Conservation (phyloP, 2,329 filamentous ascomycete genomes). For the Pseudopithomyces maydicus region DNA sequence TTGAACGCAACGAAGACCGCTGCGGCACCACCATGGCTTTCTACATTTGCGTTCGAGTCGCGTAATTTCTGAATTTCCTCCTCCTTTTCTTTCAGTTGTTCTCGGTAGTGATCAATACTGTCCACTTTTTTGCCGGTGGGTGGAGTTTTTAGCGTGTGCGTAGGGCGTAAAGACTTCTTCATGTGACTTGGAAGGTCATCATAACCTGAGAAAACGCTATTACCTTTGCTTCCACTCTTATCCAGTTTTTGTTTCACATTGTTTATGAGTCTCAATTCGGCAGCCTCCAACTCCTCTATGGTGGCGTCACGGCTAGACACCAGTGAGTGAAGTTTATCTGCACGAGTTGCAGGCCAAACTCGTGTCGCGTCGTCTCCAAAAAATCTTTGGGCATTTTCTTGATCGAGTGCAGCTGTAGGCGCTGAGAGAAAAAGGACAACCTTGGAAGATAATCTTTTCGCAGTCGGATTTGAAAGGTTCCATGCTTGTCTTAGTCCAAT, state of each 20-base stretch:
- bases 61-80: conserved; percentile 73
- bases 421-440: conserved; percentile 90
- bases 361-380: conserved; percentile 82
- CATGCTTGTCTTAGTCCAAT: conserved; percentile 94
- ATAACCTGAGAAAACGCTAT: conserved; percentile 53
- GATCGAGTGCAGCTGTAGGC: conserved; percentile 76
- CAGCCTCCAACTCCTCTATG: conserved; percentile 81
- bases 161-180: conserved; percentile 65
- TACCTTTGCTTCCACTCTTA: conserved; percentile 62
- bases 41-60: conserved; percentile 64
- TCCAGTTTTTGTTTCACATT: conserved; percentile 76
- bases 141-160: conserved; percentile 39
- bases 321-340: conserved; percentile 75
- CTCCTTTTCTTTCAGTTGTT: conserved; percentile 75
- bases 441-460: conserved; percentile 83
- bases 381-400: conserved; percentile 75
- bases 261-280: conserved; percentile 85
- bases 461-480: conserved; percentile 81
- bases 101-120: conserved; percentile 87
- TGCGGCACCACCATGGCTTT: conserved; percentile 64
- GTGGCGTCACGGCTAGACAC: conserved; percentile 81
- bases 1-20: conserved; percentile 92
- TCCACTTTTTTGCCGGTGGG: conserved; percentile 88
- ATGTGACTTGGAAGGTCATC: conserved; percentile 57
- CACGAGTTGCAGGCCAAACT: conserved; percentile 83